Percentiles rank a stretch among this genome's conserved stretches.
These are phyloP conservation scores for Bretschneidera sinensis DNA, from an alignment of 345 rosid genomes.

Conservation along the genomic window DNA sequence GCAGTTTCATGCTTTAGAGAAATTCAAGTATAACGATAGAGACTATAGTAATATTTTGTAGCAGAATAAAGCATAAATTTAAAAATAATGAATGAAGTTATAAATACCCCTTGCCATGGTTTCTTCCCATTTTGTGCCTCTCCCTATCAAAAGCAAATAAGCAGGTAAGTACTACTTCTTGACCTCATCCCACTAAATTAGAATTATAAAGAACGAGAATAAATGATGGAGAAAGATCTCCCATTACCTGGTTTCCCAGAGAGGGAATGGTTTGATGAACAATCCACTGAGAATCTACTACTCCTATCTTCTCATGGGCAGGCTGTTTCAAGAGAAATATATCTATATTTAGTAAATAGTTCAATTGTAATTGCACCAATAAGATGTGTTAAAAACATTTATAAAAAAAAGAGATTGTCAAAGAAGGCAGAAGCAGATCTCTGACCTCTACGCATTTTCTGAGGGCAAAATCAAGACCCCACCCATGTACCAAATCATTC, in stretches of 20 bases:
- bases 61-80: too few relatives aligned
- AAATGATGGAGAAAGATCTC: constrained; percentile 1
- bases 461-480: constrained; percentile 98
- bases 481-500: constrained; percentile 98
- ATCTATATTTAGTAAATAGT: too few relatives aligned
- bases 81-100: too few relatives aligned
- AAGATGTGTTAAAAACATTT: too few relatives aligned
- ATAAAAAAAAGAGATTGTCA: background rate
- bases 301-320: constrained; percentile 98
- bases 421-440: background rate
- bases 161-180: constrained; percentile 5
- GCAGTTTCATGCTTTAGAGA: too few relatives aligned
- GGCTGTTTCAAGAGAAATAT: constrained; percentile 46
- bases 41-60: too few relatives aligned
- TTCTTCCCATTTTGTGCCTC: constrained; percentile 58
- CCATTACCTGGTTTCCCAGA: constrained; percentile 78
- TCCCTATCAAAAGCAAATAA: constrained; percentile 40
- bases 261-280: constrained; percentile 88
- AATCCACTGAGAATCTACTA: constrained; percentile 96
- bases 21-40: too few relatives aligned
- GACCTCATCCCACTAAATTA: background rate
- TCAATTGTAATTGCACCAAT: background rate
- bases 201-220: background rate
- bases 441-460: constrained; percentile 84
- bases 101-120: constrained; percentile 87